Evolutionary conservation across 1,284 basidiomycete species (phyloP).

Genomic region (Schizophyllum amplum): DNA sequence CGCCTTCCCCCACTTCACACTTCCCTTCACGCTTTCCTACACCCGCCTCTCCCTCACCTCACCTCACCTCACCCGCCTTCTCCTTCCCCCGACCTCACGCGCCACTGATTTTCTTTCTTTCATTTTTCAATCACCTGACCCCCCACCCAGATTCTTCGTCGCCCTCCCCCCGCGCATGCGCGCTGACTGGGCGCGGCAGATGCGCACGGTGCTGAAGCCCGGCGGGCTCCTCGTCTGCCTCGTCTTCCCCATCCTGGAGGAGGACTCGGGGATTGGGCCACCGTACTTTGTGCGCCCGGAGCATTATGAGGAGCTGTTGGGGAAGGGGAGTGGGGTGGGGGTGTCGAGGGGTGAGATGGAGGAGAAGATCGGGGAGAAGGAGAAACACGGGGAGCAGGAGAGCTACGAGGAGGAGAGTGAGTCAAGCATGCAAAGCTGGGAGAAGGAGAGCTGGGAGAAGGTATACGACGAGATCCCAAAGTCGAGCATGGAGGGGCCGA

Average conservation of each 20-base stretch:
- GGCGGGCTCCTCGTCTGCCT: conserved; percentile 59
- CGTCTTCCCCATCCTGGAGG: conserved; percentile 34
- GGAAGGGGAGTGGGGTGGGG: too few species aligned
- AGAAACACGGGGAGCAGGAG: too few species aligned
- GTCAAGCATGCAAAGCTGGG: too few species aligned
- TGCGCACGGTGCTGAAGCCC: conserved; percentile 46
- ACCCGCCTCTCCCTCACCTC: too few species aligned
- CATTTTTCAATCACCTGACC: neutral
- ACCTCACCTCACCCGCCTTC: too few species aligned
- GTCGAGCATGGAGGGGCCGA: conserved; percentile 26
- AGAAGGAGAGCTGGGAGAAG: conserved; percentile 44
- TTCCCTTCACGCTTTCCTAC: neutral
- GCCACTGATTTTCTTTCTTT: too few species aligned
- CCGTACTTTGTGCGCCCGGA: conserved; percentile 55
- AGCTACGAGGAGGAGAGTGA: too few species aligned
- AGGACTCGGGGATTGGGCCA: conserved; percentile 35
- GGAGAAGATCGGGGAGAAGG: too few species aligned
- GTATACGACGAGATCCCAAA: conserved; percentile 45
- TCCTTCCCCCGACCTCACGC: too few species aligned
- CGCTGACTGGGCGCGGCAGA: conserved; percentile 48
- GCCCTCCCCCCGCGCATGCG: conserved; percentile 54
- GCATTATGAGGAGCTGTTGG: conserved; percentile 46
- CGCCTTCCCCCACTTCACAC: too few species aligned
- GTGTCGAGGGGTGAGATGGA: too few species aligned
- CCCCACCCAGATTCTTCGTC: conserved; percentile 51